Conservation (phyloP, 2,329 filamentous ascomycete genomes). For the Ceratocystis lukuohia region DNA sequence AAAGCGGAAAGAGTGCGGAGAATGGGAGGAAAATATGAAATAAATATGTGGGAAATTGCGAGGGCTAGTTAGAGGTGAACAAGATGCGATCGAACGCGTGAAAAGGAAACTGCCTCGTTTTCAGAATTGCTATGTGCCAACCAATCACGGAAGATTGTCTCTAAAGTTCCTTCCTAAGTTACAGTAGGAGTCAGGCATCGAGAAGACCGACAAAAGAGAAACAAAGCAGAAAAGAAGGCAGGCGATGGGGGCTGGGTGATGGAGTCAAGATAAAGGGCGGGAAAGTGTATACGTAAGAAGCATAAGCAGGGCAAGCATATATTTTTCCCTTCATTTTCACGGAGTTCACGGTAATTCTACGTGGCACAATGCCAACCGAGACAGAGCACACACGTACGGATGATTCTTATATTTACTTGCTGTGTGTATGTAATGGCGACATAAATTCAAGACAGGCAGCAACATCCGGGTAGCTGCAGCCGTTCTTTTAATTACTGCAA, state of each 20-base stretch:
- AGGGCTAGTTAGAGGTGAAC: background rate
- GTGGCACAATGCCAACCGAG: conserved; percentile 4
- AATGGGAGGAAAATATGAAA: background rate
- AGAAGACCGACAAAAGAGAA: background rate
- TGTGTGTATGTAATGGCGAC: conserved; percentile 3
- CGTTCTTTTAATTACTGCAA: background rate
- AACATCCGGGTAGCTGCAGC: conserved; percentile 1
- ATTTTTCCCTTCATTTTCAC: background rate
- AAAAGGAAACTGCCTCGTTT: background rate
- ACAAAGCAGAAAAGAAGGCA: background rate
- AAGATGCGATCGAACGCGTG: background rate
- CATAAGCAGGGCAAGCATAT: background rate
- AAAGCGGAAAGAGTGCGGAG: background rate
- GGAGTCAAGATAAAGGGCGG: conserved; percentile 3
- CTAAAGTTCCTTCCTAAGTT: background rate
- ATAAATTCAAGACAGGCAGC: conserved; percentile 6
- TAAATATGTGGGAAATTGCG: background rate
- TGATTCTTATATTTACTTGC: background rate
- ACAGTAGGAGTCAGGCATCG: background rate
- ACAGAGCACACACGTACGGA: background rate
- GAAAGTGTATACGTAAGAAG: conserved; percentile 2
- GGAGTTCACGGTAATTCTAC: conserved; percentile 4
- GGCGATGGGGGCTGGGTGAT: background rate
- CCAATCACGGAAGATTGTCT: background rate
- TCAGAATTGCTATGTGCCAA: too few relatives aligned